Percentiles rank a stretch among this genome's conserved stretches.
These are phyloP conservation scores for Cymbopogon citratus DNA, from an alignment of 176 grass and related monocot genomes.

Conservation along the genomic window DNA sequence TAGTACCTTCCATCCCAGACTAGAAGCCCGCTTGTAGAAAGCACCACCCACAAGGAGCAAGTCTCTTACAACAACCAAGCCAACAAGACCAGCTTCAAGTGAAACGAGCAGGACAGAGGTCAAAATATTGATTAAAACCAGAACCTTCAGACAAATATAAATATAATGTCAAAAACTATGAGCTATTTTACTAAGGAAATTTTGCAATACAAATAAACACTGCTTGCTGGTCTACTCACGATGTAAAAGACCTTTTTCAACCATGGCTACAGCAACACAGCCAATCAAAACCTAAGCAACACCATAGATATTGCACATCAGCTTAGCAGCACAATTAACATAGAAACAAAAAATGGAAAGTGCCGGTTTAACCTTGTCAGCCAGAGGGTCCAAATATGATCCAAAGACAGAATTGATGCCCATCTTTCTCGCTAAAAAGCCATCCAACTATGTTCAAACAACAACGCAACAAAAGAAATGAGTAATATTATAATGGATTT, in stretches of 20 bases:
- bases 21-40: constrained; percentile 82
- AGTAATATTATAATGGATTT: constrained; percentile 12
- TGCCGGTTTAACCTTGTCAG: constrained; percentile 68
- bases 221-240: constrained; percentile 40
- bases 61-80: constrained; percentile 79
- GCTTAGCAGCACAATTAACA: not conserved
- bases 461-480: not conserved
- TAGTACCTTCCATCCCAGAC: constrained; percentile 78
- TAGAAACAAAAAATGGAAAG: constrained; percentile 20
- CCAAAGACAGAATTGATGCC: constrained; percentile 82
- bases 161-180: not conserved
- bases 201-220: not conserved
- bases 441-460: constrained; percentile 70
- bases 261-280: constrained; percentile 77
- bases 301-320: constrained; percentile 22
- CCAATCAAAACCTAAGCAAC: constrained; percentile 72
- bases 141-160: not conserved
- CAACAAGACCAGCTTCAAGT: constrained; percentile 80
- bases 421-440: constrained; percentile 97
- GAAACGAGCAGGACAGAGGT: constrained; percentile 4
- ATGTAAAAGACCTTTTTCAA: constrained; percentile 77
- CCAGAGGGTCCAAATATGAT: constrained; percentile 92
- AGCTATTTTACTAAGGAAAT: constrained; percentile 1
- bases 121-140: constrained; percentile 17
- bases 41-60: constrained; percentile 75